Base-by-base conservation (phyloP, 2,329 filamentous ascomycete genomes). In the Fusarium burgessii region DNA sequence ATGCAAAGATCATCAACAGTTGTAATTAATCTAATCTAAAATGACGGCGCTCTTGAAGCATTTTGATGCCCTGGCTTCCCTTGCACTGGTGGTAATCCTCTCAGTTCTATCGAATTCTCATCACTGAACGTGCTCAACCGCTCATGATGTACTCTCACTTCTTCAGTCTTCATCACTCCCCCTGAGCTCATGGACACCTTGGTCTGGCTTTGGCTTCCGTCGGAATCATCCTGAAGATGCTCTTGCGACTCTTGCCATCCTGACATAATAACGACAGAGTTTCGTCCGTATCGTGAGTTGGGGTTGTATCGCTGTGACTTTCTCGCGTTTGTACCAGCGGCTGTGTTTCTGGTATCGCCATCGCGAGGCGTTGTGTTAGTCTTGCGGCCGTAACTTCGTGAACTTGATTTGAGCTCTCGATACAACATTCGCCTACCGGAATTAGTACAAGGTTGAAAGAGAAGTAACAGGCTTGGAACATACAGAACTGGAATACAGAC, bases 181-280 rank as follows among this genome's bases (percentile, higher is more conserved):
- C 70, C 61, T 3, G 54, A 47, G n/a, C 35, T 60, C 15, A 66
- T 55, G 1, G 72, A 68, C 7, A 55, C 33, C 35, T 69, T 71
- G n/a, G 36, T 17, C 3, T 43, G 46, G n/a, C 38, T 38, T 18
- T 46, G 18, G 6, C 45, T 62, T 6, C 52, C 67, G 10, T 74
- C 71, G 1, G 62, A 36, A 11, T 78, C 72, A 17, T 78, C 72
- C 32, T 77, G 75, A 1, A 80, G 68, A 6, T 73, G 77, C 57
- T 80, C 79, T 55, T 80, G 76, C 0, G 79, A 80, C 23, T 79
- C 78, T 25, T 79, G 72, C 77, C 77, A 79, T 2, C 73, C 76
- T 7, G 79, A 80, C 78, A 79, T 78, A 42, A 79, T 78, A 15
- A 78, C 66, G 4, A 78, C 74, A 0, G 77, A 78, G 32, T 77